These are phyloP conservation scores for Lasiodiplodia sp. DNA, from an alignment of 2,329 filamentous ascomycete species.

Conservation along the genomic window DNA sequence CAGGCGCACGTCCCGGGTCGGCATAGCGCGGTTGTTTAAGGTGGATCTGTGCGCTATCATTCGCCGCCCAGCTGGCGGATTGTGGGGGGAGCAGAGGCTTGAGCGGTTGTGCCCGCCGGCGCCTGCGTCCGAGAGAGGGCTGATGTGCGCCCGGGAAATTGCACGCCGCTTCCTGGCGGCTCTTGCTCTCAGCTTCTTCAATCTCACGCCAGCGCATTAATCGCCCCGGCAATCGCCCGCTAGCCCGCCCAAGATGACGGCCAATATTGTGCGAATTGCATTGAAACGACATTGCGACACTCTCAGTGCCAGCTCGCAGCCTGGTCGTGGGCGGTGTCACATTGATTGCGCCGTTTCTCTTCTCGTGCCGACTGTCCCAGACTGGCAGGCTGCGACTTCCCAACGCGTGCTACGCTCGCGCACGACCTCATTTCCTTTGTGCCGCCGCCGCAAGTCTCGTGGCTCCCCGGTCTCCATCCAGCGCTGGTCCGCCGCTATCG, in stretches of 20 bases:
- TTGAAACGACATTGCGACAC: constrained; percentile 23
- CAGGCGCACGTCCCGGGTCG: constrained; percentile 7
- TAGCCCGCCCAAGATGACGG: not conserved
- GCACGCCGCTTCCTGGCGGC: constrained; percentile 22
- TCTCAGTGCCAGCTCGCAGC: not conserved
- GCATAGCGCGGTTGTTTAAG: constrained; percentile 20
- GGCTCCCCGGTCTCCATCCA: not conserved
- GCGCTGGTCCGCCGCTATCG: not conserved
- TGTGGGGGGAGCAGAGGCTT: constrained; percentile 12
- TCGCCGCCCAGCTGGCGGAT: constrained; percentile 7
- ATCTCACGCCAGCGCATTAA: not conserved
- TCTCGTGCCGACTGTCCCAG: constrained; percentile 16
- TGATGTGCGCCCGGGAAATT: constrained; percentile 27
- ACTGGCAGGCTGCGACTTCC: constrained; percentile 1
- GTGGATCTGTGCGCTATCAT: constrained; percentile 23
- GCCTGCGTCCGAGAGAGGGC: constrained; percentile 24
- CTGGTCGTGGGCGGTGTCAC: constrained; percentile 3
- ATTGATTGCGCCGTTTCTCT: constrained; percentile 15
- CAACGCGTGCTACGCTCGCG: not conserved
- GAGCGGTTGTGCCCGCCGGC: constrained; percentile 27
- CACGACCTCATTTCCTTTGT: constrained; percentile 2
- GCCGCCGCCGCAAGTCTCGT: constrained; percentile 4
- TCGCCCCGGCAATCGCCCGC: not conserved
- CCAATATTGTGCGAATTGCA: constrained; percentile 1
- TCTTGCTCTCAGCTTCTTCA: not conserved